Percentiles rank a stretch among this genome's conserved stretches.
phyloP scores from a whole-genome alignment of 2,329 filamentous ascomycete genomes.

The Dryadomyces quercivorus region DNA sequence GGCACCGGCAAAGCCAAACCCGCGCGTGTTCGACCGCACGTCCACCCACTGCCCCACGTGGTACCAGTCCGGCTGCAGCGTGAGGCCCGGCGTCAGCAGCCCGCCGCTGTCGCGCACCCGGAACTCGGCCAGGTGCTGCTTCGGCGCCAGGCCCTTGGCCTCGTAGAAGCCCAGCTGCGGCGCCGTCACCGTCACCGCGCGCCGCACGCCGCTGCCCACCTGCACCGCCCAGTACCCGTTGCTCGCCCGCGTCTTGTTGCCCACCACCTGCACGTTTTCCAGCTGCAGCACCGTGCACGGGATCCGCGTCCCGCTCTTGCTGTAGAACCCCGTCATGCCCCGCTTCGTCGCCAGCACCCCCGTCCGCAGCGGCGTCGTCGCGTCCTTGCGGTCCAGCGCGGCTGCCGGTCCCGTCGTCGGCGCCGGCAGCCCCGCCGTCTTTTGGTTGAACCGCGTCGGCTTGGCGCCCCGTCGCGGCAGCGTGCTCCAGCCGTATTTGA shows the following conservation, averaged over 20 bases:
- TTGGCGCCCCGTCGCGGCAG: constrained; percentile 30
- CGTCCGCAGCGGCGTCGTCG: constrained; percentile 54
- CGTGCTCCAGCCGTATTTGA: constrained; percentile 51
- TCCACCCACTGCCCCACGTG: constrained; percentile 83
- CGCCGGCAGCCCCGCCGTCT: constrained; percentile 39
- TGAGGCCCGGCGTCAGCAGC: constrained; percentile 61
- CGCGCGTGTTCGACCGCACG: constrained; percentile 63
- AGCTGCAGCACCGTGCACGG: constrained; percentile 89
- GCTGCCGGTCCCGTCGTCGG: constrained; percentile 48
- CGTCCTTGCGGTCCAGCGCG: constrained; percentile 44
- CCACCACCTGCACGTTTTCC: constrained; percentile 81
- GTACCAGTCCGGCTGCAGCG: constrained; percentile 83
- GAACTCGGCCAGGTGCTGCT: constrained; percentile 77
- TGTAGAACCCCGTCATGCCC: constrained; percentile 89
- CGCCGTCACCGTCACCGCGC: constrained; percentile 64
- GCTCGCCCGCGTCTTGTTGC: constrained; percentile 65
- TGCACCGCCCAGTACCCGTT: constrained; percentile 95
- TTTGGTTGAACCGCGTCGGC: constrained; percentile 49
- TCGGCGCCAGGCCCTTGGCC: constrained; percentile 67
- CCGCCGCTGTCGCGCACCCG: constrained; percentile 63
- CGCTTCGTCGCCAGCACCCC: constrained; percentile 83
- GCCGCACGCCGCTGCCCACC: constrained; percentile 66
- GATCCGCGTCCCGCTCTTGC: constrained; percentile 63
- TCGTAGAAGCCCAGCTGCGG: constrained; percentile 84
- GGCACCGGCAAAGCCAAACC: constrained; percentile 89